Conservation (phyloP, 495 filamentous ascomycete genomes). For the Xylaria cubensis region DNA sequence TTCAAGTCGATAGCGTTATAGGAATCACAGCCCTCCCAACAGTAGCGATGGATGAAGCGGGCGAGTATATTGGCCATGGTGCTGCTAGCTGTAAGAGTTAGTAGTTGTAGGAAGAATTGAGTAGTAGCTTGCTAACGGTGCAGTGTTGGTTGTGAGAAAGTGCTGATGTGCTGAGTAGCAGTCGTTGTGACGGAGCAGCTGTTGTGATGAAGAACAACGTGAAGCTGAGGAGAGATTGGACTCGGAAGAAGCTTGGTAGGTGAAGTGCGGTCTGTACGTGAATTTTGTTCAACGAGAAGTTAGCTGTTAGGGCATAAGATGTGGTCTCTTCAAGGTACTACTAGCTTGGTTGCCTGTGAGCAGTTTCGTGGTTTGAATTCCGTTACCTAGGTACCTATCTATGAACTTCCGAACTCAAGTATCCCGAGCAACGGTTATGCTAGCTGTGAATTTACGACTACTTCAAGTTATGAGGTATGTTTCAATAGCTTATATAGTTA, state of each 20-base stretch:
- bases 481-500: too few relatives aligned
- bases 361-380: not conserved
- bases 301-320: not conserved
- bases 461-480: too few relatives aligned
- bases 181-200: too few relatives aligned
- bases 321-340: not conserved
- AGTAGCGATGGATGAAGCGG: not conserved
- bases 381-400: too few relatives aligned
- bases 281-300: not conserved
- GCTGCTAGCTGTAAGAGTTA: not conserved
- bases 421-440: not conserved
- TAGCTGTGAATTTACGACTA: not conserved
- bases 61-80: not conserved
- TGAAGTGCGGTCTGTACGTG: not conserved
- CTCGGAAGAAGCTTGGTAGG: not conserved
- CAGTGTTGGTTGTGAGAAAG: not conserved
- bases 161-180: not conserved
- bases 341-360: not conserved
- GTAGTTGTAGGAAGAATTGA: too few relatives aligned
- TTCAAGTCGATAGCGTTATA: not conserved
- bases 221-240: not conserved
- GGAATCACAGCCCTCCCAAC: too few relatives aligned
- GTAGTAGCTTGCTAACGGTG: too few relatives aligned
- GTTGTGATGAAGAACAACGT: not conserved
- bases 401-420: not conserved